A percentile compares a stretch with the other conserved stretches of the same genome.
phyloP scores from a whole-genome alignment of 352 stramenopile genomes.

The Pythium folliculosum region DNA sequence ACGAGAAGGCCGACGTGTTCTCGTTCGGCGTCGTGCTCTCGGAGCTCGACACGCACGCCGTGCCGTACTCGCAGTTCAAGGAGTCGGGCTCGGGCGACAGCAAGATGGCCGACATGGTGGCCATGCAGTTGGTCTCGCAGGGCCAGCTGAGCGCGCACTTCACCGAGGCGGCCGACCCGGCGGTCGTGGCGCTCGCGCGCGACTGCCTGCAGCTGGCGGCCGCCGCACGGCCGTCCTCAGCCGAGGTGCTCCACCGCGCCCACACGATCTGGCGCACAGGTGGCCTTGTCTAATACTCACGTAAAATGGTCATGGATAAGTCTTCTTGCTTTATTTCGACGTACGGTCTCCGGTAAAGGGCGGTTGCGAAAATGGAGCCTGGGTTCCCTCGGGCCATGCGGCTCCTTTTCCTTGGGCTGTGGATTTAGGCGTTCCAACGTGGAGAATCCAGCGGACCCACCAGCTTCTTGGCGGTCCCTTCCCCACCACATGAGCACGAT shows the following conservation, averaged over 20 bases:
- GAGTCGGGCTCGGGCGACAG: not conserved
- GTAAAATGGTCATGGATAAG: not conserved
- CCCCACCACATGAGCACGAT: too few species aligned
- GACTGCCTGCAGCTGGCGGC: conserved; percentile 6
- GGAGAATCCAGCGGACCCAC: not conserved
- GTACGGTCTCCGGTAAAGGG: not conserved
- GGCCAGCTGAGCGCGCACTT: conserved; percentile 36
- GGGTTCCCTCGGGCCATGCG: not conserved
- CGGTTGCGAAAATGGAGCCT: not conserved
- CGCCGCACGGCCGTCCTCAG: not conserved
- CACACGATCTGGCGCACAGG: conserved; percentile 4
- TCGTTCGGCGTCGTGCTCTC: conserved; percentile 35
- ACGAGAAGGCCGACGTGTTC: conserved; percentile 19
- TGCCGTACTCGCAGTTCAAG: conserved; percentile 14
- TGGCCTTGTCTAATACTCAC: not conserved
- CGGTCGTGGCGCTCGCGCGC: not conserved
- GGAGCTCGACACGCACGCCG: conserved; percentile 23
- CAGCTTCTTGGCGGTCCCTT: too few species aligned
- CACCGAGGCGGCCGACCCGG: conserved; percentile 26
- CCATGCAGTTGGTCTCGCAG: conserved; percentile 36
- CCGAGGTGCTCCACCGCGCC: conserved; percentile 2
- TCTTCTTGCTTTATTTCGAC: not conserved
- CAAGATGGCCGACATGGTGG: conserved; percentile 1
- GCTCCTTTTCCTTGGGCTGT: not conserved
- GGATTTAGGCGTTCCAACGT: not conserved